Percentiles rank a stretch among this genome's conserved stretches.
phyloP scores from a whole-genome alignment of 1,284 basidiomycete species.

The Phellopilus nigrolimitatus region DNA sequence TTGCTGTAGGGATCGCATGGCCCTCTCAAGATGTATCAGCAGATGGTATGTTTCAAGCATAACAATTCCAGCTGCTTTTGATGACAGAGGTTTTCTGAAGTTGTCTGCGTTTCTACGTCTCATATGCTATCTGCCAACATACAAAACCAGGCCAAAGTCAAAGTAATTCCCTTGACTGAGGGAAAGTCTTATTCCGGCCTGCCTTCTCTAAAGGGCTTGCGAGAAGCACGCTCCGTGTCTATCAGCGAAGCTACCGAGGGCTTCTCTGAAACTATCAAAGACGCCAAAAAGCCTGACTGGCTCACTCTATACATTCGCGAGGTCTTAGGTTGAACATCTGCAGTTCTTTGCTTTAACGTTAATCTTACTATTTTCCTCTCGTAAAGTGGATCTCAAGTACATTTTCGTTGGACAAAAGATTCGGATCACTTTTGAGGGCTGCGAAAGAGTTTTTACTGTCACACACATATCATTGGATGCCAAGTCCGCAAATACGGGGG shows the following conservation, averaged over 20 bases:
- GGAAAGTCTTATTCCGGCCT: constrained; percentile 38
- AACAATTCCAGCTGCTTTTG: constrained; percentile 14
- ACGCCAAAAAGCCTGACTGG: constrained; percentile 14
- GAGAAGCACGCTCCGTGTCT: constrained; percentile 47
- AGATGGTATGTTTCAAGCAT: constrained; percentile 28
- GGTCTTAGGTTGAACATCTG: constrained; percentile 8
- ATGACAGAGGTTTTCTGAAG: constrained; percentile 34
- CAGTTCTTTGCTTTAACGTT: background rate
- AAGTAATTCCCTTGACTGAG: constrained; percentile 45
- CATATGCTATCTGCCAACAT: constrained; percentile 57
- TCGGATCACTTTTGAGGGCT: constrained; percentile 40
- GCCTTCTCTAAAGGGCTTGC: constrained; percentile 43
- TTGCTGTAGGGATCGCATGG: constrained; percentile 67
- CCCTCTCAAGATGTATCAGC: constrained; percentile 55
- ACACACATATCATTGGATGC: constrained; percentile 40
- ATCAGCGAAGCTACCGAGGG: constrained; percentile 41
- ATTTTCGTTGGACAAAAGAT: constrained; percentile 9
- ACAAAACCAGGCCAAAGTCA: constrained; percentile 40
- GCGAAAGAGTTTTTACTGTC: constrained; percentile 48
- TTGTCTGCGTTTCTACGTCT: constrained; percentile 48
- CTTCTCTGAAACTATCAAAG: constrained; percentile 13
- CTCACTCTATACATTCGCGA: constrained; percentile 16
- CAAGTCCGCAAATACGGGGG: constrained; percentile 28
- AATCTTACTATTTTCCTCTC: background rate
- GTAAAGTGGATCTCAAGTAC: constrained; percentile 19